Evolutionary conservation across 2,329 filamentous ascomycete species (phyloP).

Genomic region (Acarospora socialis): DNA sequence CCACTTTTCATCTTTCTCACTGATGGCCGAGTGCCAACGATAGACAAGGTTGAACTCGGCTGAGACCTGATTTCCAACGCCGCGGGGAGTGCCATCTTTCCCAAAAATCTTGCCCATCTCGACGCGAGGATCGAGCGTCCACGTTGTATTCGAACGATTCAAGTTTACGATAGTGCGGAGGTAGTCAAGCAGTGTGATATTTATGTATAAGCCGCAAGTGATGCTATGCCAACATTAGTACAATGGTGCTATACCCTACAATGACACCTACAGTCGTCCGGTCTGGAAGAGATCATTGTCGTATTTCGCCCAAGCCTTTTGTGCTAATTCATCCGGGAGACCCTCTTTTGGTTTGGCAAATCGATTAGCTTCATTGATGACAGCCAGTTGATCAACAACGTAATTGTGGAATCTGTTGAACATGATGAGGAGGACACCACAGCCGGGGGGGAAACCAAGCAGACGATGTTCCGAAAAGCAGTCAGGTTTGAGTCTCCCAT

Average conservation of each 20-base stretch:
- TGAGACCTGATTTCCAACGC: conserved; percentile 69
- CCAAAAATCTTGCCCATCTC: conserved; percentile 47
- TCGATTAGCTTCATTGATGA: conserved; percentile 72
- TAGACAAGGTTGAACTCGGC: conserved; percentile 85
- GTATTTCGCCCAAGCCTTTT: conserved; percentile 47
- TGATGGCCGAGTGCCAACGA: conserved; percentile 72
- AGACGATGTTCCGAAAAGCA: conserved; percentile 57
- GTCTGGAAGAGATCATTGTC: conserved; percentile 72
- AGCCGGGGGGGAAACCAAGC: conserved; percentile 56
- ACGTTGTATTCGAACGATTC: conserved; percentile 58
- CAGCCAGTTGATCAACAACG: conserved; percentile 60
- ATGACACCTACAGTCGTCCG: conserved; percentile 41
- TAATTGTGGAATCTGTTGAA: conserved; percentile 76
- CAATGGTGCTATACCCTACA: conserved; percentile 5
- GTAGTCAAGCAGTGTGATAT: conserved; percentile 65
- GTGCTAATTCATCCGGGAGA: conserved; percentile 35
- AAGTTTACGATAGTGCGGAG: conserved; percentile 64
- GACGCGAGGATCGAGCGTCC: conserved; percentile 65
- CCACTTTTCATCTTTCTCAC: conserved; percentile 65
- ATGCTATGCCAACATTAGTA: conserved; percentile 27
- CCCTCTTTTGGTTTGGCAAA: conserved; percentile 51
- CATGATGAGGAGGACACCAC: conserved; percentile 60
- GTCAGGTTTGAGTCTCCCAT: conserved; percentile 60
- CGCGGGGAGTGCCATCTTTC: conserved; percentile 47
- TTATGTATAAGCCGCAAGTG: conserved; percentile 61